Percentiles rank a stretch among this genome's conserved stretches.
These are phyloP conservation scores for Kwoniella heveanensis DNA, from an alignment of 768 basidiomycete species.

Conservation along the genomic window DNA sequence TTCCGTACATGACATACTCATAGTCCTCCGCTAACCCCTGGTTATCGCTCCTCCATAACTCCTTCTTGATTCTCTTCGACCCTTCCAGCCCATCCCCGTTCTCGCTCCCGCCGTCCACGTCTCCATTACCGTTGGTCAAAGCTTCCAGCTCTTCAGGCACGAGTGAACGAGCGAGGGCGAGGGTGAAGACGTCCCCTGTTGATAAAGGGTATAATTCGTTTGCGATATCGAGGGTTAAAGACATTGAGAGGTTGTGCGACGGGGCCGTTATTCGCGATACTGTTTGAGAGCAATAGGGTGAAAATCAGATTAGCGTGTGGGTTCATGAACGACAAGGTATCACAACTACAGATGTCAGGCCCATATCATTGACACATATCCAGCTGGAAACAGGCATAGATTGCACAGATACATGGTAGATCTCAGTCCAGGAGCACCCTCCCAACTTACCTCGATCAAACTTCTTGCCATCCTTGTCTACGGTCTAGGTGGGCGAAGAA, in stretches of 20 bases:
- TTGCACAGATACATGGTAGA: too few relatives aligned
- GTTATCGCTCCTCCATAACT: constrained; percentile 69
- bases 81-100: constrained; percentile 20
- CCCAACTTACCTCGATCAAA: constrained; percentile 83
- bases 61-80: constrained; percentile 46
- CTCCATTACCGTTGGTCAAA: constrained; percentile 7
- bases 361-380: too few relatives aligned
- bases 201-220: constrained; percentile 80
- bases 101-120: constrained; percentile 29
- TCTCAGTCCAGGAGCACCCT: too few relatives aligned
- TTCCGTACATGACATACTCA: constrained; percentile 99
- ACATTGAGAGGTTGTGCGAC: constrained; percentile 90
- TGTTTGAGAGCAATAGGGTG: constrained; percentile 53
- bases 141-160: constrained; percentile 37
- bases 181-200: constrained; percentile 70
- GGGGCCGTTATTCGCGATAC: constrained; percentile 88
- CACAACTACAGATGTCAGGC: too few relatives aligned
- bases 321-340: too few relatives aligned
- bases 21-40: constrained; percentile 89
- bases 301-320: too few relatives aligned
- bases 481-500: constrained; percentile 23
- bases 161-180: constrained; percentile 69
- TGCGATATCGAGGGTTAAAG: constrained; percentile 91
- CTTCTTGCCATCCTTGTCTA: constrained; percentile 79
- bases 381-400: neutral